Percentiles rank a stretch among this genome's conserved stretches.
phyloP scores from a whole-genome alignment of 2,329 filamentous ascomycete species.

The Trichoderma afroharzianum region DNA sequence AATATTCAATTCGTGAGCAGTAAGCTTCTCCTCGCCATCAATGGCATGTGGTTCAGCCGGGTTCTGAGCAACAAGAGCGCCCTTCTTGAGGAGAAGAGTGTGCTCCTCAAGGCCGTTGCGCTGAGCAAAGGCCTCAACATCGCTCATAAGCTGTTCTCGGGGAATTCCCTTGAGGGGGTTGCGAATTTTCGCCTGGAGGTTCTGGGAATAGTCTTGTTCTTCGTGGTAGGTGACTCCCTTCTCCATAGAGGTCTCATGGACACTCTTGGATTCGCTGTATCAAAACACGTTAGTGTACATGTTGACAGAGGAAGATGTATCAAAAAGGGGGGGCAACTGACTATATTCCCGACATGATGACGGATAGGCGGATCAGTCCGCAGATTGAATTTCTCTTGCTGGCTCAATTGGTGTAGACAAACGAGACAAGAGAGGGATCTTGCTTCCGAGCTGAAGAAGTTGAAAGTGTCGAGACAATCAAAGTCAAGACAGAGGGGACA shows the following conservation, averaged over 20 bases:
- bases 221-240: conserved; percentile 28
- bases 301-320: background rate
- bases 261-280: conserved; percentile 20
- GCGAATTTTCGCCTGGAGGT: conserved; percentile 45
- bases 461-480: conserved; percentile 3
- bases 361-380: background rate
- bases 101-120: conserved; percentile 59
- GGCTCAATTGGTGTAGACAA: background rate
- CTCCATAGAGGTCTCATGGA: conserved; percentile 23
- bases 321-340: background rate
- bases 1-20: conserved; percentile 52
- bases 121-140: conserved; percentile 58
- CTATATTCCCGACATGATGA: conserved; percentile 14
- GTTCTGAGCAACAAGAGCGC: conserved; percentile 51
- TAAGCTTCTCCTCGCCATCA: conserved; percentile 51
- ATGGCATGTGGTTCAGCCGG: conserved; percentile 55
- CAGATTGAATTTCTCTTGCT: background rate
- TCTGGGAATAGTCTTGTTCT: conserved; percentile 35
- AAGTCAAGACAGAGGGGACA: conserved; percentile 16
- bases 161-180: conserved; percentile 50
- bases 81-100: conserved; percentile 55
- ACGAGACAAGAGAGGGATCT: conserved; percentile 2
- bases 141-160: conserved; percentile 48
- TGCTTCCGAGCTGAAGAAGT: background rate
- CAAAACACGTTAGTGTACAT: conserved; percentile 8